These are phyloP conservation scores for Nothopassalora personata DNA, from an alignment of 2,329 filamentous ascomycete genomes.

Conservation along the genomic window DNA sequence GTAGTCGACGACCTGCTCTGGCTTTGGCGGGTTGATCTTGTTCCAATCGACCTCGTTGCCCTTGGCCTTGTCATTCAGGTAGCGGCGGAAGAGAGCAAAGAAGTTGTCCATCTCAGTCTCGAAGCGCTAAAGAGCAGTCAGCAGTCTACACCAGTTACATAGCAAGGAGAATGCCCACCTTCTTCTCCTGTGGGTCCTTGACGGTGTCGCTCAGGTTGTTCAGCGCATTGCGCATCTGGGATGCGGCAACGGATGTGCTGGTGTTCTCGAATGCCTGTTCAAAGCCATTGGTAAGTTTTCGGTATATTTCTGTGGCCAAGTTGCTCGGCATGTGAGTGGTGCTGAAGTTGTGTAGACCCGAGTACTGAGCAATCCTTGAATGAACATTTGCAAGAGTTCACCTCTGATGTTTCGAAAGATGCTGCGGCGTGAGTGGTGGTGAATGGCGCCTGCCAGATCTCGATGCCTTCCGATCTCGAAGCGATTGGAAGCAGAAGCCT, in stretches of 20 bases:
- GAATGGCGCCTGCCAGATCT: background rate
- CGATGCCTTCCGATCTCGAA: background rate
- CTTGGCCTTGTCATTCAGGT: constrained; percentile 98
- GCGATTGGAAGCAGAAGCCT: background rate
- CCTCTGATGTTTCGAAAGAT: background rate
- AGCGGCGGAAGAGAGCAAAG: constrained; percentile 96
- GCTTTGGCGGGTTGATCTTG: constrained; percentile 87
- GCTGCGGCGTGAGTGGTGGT: background rate
- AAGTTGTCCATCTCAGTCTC: constrained; percentile 99
- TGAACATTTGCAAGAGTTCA: background rate
- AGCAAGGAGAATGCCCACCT: constrained; percentile 53
- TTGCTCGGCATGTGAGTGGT: constrained; percentile 4
- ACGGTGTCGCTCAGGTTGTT: constrained; percentile 90
- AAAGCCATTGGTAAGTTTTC: constrained; percentile 15
- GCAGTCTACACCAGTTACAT: background rate
- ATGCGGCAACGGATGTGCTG: constrained; percentile 93
- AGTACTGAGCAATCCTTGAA: background rate
- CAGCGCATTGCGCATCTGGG: constrained; percentile 97
- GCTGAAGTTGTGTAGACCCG: background rate
- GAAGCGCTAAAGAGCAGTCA: constrained; percentile 59
- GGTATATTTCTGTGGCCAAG: constrained; percentile 7
- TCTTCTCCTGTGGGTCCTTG: constrained; percentile 67
- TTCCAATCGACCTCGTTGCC: constrained; percentile 95
- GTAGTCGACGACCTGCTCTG: constrained; percentile 93
- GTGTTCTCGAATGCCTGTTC: constrained; percentile 96